Evolutionary conservation across 2,329 filamentous ascomycete species (phyloP), one percentile per base, ranked within the genome.

Genomic region (Epichloe festucae): DNA sequence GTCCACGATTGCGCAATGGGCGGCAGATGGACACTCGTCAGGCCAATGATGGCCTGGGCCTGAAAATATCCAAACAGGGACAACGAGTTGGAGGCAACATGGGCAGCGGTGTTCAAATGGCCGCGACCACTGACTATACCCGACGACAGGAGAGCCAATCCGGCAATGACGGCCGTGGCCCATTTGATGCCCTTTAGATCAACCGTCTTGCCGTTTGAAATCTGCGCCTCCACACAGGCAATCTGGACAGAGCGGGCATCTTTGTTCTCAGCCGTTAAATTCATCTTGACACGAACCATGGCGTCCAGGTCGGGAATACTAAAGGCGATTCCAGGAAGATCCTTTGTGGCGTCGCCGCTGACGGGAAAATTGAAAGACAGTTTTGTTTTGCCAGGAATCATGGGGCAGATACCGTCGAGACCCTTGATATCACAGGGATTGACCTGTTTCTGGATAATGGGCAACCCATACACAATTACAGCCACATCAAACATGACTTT

Each of bases 31-130:
- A 95, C 84, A 21, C 85, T 79, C 49, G 84, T 87, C 69, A 95
- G 83, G 55, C 89, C 90, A 60, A 95, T 76, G 68, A 95, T 89
- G 31, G 90, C 89, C 68, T 95, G 89, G 3, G 87, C 82, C 69
- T 96, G 90, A 76, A 95, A 95, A 69, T 93, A 95, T 53, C 86
- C 81, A 65, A 95, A 95, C 31, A 96, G 80, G 14, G 90, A 91
- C 56, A 96, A 77, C 2, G 90, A 88, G 63, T 94, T 95, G 51
- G 90, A 85, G 48, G 90, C 90, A 56, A 96, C 86, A 68, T 96
- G 90, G 49, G 90, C 89, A 40, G 90, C 90, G 7, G 90, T 93
- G 65, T 95, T 96, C 42, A 88, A 87, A 67, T 96, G 89, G n/a
- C 90, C 90, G 3, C 95, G 73, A 35, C 89, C 89, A 35, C 89